These are phyloP conservation scores for Trichoderma sp. DNA, from an alignment of 2,329 filamentous ascomycete genomes.

Conservation along the genomic window DNA sequence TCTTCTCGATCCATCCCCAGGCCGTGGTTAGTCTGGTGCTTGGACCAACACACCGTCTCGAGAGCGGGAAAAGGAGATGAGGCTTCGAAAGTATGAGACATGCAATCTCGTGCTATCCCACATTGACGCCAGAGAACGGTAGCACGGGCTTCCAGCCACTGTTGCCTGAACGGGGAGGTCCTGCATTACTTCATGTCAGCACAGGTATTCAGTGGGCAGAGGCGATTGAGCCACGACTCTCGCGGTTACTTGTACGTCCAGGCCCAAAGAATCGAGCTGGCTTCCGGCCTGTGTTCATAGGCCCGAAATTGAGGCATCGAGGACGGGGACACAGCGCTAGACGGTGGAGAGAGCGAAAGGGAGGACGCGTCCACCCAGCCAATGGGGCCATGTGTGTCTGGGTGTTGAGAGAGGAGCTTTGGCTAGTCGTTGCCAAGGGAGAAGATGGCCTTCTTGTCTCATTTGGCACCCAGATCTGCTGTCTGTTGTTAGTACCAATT, in stretches of 20 bases:
- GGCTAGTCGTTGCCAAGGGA: slow-evolving; percentile 16
- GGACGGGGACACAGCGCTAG: slow-evolving; percentile 10
- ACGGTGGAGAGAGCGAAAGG: slow-evolving; percentile 1
- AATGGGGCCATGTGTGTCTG: not conserved
- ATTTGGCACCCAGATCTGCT: slow-evolving; percentile 4
- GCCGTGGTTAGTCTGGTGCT: slow-evolving; percentile 11
- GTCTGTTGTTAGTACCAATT: not conserved
- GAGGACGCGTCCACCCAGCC: slow-evolving; percentile 5
- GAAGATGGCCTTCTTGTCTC: slow-evolving; percentile 9
- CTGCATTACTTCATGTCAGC: not conserved
- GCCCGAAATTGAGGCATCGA: slow-evolving; percentile 10
- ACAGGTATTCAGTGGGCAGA: not conserved
- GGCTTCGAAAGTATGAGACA: not conserved
- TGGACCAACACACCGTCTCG: slow-evolving; percentile 16
- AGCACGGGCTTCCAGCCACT: not conserved
- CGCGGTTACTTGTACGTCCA: not conserved
- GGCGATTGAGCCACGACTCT: not conserved
- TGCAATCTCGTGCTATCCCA: not conserved
- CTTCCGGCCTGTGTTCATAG: not conserved
- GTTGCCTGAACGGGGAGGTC: not conserved
- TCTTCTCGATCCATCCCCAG: slow-evolving; percentile 2
- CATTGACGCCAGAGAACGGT: not conserved
- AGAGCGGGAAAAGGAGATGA: slow-evolving; percentile 7
- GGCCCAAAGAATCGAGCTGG: not conserved
- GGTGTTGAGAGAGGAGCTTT: not conserved